A percentile compares a stretch with the other conserved stretches of the same genome.
Evolutionary conservation across 116 monocot species (phyloP).

Genomic region (Phalaenopsis hybrid): DNA sequence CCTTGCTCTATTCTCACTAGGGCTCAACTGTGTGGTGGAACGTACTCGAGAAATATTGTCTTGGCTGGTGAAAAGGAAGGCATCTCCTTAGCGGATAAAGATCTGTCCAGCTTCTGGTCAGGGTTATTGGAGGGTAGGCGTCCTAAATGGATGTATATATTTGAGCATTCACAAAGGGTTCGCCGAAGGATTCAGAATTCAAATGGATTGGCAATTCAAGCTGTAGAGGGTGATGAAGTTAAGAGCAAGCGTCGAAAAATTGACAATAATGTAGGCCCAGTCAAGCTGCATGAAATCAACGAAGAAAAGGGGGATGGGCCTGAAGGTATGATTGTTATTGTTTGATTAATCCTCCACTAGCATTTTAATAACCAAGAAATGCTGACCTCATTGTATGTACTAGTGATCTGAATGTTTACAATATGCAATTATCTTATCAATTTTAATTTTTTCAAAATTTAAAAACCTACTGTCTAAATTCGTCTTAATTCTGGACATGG

Average conservation of each 20-base stretch:
- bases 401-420: not conserved
- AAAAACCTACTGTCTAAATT: no score
- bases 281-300: slow-evolving; percentile 2
- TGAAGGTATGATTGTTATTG: not conserved
- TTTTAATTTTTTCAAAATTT: no score
- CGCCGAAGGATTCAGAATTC: slow-evolving; percentile 38
- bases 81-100: slow-evolving; percentile 27
- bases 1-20: slow-evolving; percentile 25
- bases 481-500: no score
- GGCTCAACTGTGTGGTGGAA: slow-evolving; percentile 34
- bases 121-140: slow-evolving; percentile 51
- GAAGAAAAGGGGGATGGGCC: slow-evolving; percentile 19
- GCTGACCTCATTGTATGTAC: not conserved
- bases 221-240: slow-evolving; percentile 30
- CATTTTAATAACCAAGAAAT: not conserved
- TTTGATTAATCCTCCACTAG: not conserved
- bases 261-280: slow-evolving; percentile 13
- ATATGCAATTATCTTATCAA: no score
- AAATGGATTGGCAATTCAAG: slow-evolving; percentile 9
- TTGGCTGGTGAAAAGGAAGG: slow-evolving; percentile 62
- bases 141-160: slow-evolving; percentile 48
- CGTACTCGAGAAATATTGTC: slow-evolving; percentile 50
- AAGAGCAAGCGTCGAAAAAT: slow-evolving; percentile 41
- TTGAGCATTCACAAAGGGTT: slow-evolving; percentile 33
- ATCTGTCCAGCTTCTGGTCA: slow-evolving; percentile 64